Base-by-base conservation (phyloP, 192 early-diverging fungal genomes). In the Umbelopsis isabellina region DNA sequence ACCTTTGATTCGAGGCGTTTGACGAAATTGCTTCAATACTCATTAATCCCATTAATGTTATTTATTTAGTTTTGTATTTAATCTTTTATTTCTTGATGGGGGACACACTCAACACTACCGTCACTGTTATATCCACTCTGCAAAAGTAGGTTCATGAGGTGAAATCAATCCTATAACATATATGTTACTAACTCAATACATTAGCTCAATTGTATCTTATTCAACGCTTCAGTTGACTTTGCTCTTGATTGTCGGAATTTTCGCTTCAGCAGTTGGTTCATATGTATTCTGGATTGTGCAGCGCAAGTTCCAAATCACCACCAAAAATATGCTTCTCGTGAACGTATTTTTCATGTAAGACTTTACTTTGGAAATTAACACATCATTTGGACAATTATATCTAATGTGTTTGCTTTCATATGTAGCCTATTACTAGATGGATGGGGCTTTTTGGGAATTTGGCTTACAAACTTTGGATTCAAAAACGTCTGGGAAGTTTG, bases 401-500 rank as follows among this genome's bases (percentile, higher is more conserved):
- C 7, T 5, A 52, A 25, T 25, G 21, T 13, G 6, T 52, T 51
- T 6, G 21, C 10, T 52, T 4, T 23, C 5, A 33, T 35, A 5
- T 5, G 18, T 16, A 61, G 55, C 37, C 35, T 66, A 4, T 9
- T 66, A 22, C 65, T 66, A 22, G 65, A 66, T 25, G 65, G 65
- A 11, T 66, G 65, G 65, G 65, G 65, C 3, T 66, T 66, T n/a
- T 44, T 66, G 41, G 65, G 65, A 23, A 66, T 66, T 15, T 66
- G 65, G 65, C 44, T 48, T 16, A 30, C 41, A 3, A 46, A 66
- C 25, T 66, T 66, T 48, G 65, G 65, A 25, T 66, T 66, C 21
- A 66, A 66, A 48, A 66, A 66, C 18, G 65, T 66, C 8, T 66
- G 65, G 65, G 65, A 66, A 23, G 45, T 66, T 9, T 66, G 65